A percentile compares a stretch with the other conserved stretches of the same genome.
phyloP scores from a whole-genome alignment of 352 stramenopile species.

The Elongisporangium prolatum region DNA sequence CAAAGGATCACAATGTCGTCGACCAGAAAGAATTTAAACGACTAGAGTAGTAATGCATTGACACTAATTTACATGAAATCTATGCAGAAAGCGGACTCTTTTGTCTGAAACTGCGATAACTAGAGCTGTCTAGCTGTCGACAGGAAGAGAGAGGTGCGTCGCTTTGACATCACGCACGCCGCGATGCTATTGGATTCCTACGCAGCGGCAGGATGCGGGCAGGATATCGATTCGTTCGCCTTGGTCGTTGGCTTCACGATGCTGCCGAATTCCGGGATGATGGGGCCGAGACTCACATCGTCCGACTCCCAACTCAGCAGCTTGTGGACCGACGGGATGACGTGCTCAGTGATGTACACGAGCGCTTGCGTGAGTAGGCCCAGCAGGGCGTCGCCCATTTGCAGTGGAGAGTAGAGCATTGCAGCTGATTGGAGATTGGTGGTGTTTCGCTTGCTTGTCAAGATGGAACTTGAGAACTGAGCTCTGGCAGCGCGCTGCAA shows the following conservation, averaged over 20 bases:
- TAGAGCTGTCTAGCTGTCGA: background rate
- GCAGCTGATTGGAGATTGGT: background rate
- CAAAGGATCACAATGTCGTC: too few species aligned
- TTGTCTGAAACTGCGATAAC: too few species aligned
- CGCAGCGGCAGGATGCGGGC: background rate
- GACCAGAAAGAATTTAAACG: too few species aligned
- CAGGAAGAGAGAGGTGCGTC: background rate
- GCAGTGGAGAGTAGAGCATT: slow-evolving; percentile 28
- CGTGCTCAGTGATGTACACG: slow-evolving; percentile 35
- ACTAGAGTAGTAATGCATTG: too few species aligned
- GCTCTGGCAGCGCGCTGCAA: background rate
- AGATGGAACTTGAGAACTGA: background rate
- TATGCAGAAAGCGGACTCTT: too few species aligned
- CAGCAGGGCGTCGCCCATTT: slow-evolving; percentile 32
- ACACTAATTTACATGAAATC: too few species aligned
- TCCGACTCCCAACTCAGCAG: slow-evolving; percentile 40
- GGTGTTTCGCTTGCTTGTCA: slow-evolving; percentile 3
- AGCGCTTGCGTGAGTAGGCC: slow-evolving; percentile 26
- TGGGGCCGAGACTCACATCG: slow-evolving; percentile 22
- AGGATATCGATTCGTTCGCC: background rate
- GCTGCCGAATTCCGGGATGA: slow-evolving; percentile 13
- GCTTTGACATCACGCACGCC: background rate
- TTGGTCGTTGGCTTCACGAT: background rate
- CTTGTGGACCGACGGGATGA: slow-evolving; percentile 38
- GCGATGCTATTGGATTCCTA: background rate